Conservation (phyloP, 1,284 basidiomycete species). For the Ceratobasidium sp. region DNA sequence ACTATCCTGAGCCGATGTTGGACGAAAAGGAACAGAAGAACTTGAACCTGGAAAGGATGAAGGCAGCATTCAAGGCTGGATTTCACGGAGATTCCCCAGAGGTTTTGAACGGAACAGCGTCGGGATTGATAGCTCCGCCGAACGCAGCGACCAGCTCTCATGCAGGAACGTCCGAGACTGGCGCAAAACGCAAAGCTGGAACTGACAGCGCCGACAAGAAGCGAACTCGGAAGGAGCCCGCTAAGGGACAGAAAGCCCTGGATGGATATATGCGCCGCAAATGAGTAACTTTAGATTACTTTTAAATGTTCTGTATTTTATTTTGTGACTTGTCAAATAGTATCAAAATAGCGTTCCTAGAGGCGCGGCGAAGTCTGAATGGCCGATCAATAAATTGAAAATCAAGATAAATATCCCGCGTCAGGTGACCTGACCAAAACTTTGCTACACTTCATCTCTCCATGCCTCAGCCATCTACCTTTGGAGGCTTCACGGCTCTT, state of each 20-base stretch:
- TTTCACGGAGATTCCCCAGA: slow-evolving; percentile 51
- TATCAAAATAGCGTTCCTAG: too few species aligned
- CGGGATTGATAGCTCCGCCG: slow-evolving; percentile 46
- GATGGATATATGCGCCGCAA: slow-evolving; percentile 24
- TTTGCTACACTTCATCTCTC: not conserved
- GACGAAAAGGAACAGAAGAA: slow-evolving; percentile 53
- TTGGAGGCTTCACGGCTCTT: slow-evolving; percentile 15
- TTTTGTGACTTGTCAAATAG: too few species aligned
- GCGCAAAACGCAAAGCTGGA: slow-evolving; percentile 3
- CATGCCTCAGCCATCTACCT: slow-evolving; percentile 18
- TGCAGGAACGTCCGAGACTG: not conserved
- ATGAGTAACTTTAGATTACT: not conserved
- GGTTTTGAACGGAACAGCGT: slow-evolving; percentile 52
- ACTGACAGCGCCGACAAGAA: slow-evolving; percentile 7
- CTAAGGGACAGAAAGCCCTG: not conserved
- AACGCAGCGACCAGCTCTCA: slow-evolving; percentile 16
- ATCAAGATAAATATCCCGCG: too few species aligned
- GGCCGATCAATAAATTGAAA: too few species aligned
- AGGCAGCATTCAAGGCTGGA: slow-evolving; percentile 53
- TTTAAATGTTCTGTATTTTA: too few species aligned
- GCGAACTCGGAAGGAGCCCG: not conserved
- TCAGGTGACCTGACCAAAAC: too few species aligned
- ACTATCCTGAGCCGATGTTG: slow-evolving; percentile 56
- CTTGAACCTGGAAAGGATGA: slow-evolving; percentile 50
- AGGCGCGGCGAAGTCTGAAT: too few species aligned